Conservation (phyloP, 169 alveolate genomes). For the Eimeria brunetti region DNA sequence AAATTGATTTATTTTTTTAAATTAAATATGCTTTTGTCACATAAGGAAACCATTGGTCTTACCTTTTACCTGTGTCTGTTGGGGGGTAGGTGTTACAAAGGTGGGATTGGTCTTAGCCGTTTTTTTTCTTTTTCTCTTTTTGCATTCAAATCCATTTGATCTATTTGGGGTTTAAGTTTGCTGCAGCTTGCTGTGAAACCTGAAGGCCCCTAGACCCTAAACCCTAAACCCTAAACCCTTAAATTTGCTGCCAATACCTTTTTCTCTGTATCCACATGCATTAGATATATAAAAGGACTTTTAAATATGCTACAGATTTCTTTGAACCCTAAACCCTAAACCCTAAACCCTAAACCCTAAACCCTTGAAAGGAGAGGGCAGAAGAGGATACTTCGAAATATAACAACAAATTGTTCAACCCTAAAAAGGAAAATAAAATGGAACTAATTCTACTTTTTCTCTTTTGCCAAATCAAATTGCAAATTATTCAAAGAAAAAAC, state of each 20-base stretch:
- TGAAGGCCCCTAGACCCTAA: background rate
- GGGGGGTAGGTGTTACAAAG: background rate
- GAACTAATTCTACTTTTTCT: too few species aligned
- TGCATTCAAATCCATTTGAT: too few species aligned
- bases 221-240: too few species aligned
- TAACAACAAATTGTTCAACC: too few species aligned
- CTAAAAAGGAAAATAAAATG: too few species aligned
- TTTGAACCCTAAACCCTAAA: background rate
- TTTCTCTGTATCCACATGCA: background rate
- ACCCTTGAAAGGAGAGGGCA: background rate
- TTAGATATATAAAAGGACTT: background rate
- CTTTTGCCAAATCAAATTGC: too few species aligned
- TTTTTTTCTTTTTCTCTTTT: too few species aligned
- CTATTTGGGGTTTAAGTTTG: too few species aligned
- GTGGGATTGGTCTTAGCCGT: background rate
- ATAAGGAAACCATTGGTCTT: background rate
- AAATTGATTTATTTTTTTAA: too few species aligned
- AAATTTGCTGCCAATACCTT: background rate
- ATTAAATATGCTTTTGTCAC: background rate
- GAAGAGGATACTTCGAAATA: too few species aligned
- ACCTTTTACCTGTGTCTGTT: background rate
- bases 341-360: slow-evolving; percentile 8
- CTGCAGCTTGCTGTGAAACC: background rate
- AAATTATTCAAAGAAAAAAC: too few species aligned
- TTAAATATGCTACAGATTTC: too few species aligned